A percentile compares a stretch with the other conserved stretches of the same genome.
These are phyloP conservation scores for Bromus sterilis DNA, from an alignment of 176 grass and related monocot species.

Conservation along the genomic window DNA sequence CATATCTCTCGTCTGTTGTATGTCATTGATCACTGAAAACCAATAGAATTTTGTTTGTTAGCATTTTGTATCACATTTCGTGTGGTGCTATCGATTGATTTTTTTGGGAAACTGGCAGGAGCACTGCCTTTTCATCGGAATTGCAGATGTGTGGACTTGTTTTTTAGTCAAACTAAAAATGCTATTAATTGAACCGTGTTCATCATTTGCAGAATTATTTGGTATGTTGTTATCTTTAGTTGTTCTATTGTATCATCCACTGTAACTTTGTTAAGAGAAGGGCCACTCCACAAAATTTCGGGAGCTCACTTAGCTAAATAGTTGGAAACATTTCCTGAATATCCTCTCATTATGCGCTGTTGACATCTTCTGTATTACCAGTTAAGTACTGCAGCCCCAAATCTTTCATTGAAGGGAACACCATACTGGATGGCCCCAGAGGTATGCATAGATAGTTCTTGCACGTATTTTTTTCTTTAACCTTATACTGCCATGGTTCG, in stretches of 20 bases:
- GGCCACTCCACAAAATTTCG: neutral
- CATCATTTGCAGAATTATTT: neutral
- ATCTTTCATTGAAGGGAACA: slow-evolving; percentile 88
- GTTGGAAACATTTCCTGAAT: neutral
- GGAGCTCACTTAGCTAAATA: neutral
- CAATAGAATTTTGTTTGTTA: neutral
- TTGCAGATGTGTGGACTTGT: neutral
- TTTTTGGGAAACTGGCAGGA: neutral
- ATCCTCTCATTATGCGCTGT: neutral
- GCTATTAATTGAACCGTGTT: neutral
- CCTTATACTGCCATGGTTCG: neutral
- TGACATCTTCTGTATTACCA: slow-evolving; percentile 39
- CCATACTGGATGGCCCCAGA: slow-evolving; percentile 99
- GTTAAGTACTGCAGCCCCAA: slow-evolving; percentile 65
- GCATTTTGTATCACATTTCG: neutral
- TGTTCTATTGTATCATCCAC: neutral
- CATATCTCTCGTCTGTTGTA: neutral
- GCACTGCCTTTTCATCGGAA: neutral
- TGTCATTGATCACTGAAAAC: neutral
- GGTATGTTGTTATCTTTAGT: neutral
- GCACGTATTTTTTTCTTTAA: neutral
- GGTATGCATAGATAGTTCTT: slow-evolving; percentile 32
- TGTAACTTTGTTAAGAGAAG: neutral
- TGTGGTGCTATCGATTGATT: neutral
- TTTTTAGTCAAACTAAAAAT: neutral